Evolutionary conservation across 495 filamentous ascomycete species (phyloP).

Genomic region (Clohesyomyces aquaticus): DNA sequence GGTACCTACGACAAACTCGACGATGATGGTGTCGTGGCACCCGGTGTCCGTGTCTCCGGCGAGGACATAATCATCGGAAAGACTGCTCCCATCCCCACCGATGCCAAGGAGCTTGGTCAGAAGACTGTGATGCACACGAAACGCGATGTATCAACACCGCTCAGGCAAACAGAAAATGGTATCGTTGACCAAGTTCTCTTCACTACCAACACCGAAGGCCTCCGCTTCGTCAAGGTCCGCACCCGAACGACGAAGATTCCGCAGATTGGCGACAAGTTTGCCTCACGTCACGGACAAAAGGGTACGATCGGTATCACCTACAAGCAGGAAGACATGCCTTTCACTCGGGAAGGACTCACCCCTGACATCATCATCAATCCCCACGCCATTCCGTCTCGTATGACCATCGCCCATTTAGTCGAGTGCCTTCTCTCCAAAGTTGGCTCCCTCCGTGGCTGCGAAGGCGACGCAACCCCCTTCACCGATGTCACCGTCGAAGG

Average conservation of each 20-base stretch:
- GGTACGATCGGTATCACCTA: slow-evolving; percentile 98
- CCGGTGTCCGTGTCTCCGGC: slow-evolving; percentile 89
- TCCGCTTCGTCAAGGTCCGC: slow-evolving; percentile 93
- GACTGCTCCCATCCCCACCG: slow-evolving; percentile 88
- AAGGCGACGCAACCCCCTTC: slow-evolving; percentile 97
- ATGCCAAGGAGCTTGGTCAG: slow-evolving; percentile 92
- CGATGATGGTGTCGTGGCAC: slow-evolving; percentile 89
- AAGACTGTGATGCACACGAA: slow-evolving; percentile 87
- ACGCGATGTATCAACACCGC: slow-evolving; percentile 89
- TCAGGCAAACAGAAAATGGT: slow-evolving; percentile 93
- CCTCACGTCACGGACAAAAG: slow-evolving; percentile 98
- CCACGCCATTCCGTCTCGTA: slow-evolving; percentile 98
- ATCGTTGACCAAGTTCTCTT: slow-evolving; percentile 93
- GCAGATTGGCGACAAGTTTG: slow-evolving; percentile 99
- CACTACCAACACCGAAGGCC: slow-evolving; percentile 86
- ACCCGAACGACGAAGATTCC: slow-evolving; percentile 97
- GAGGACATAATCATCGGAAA: slow-evolving; percentile 99
- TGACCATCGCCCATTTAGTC: slow-evolving; percentile 99
- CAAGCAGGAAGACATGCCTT: slow-evolving; percentile 98
- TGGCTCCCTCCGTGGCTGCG: slow-evolving; percentile 81
- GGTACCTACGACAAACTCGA: slow-evolving; percentile 98
- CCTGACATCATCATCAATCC: slow-evolving; percentile 99
- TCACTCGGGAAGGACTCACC: slow-evolving; percentile 85
- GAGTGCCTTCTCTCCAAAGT: slow-evolving; percentile 98
- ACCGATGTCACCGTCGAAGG: slow-evolving; percentile 96